Percentiles rank a stretch among this genome's conserved stretches.
phyloP scores from a whole-genome alignment of 768 basidiomycete genomes.

The Hypholoma sublateritium region DNA sequence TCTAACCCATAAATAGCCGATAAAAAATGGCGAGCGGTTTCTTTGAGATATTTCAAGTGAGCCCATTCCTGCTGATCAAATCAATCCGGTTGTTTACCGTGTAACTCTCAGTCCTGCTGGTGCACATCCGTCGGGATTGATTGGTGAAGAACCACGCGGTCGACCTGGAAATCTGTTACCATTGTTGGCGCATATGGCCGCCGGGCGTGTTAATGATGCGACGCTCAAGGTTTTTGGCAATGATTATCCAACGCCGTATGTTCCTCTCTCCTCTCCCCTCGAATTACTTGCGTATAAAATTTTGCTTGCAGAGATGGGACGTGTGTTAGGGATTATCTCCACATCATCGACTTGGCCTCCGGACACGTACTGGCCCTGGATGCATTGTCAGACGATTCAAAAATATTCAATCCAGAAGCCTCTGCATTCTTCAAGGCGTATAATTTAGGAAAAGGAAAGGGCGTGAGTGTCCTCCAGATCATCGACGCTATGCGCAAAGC shows the following conservation, averaged over 20 bases:
- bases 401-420: conserved; percentile 54
- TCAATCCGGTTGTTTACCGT: neutral
- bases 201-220: conserved; percentile 76
- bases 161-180: conserved; percentile 94
- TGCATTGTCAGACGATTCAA: conserved; percentile 64
- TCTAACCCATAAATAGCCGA: conserved; percentile 53
- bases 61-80: conserved; percentile 14
- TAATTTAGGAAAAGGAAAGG: conserved; percentile 93
- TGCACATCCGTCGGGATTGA: conserved; percentile 93
- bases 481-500: conserved; percentile 93
- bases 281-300: neutral
- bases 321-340: conserved; percentile 95
- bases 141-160: conserved; percentile 96
- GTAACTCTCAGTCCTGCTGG: conserved; percentile 76
- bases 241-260: conserved; percentile 92
- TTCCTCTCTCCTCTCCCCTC: conserved; percentile 5
- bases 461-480: conserved; percentile 92
- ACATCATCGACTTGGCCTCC: conserved; percentile 91
- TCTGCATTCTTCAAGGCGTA: conserved; percentile 84
- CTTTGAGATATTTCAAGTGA: conserved; percentile 96
- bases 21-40: conserved; percentile 75
- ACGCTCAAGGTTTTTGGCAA: conserved; percentile 89
- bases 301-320: conserved; percentile 75
- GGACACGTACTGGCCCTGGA: conserved; percentile 93
- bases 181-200: conserved; percentile 90